Evolutionary conservation across 805 yeast species (phyloP).

Genomic region (Yueomyces sinensis): DNA sequence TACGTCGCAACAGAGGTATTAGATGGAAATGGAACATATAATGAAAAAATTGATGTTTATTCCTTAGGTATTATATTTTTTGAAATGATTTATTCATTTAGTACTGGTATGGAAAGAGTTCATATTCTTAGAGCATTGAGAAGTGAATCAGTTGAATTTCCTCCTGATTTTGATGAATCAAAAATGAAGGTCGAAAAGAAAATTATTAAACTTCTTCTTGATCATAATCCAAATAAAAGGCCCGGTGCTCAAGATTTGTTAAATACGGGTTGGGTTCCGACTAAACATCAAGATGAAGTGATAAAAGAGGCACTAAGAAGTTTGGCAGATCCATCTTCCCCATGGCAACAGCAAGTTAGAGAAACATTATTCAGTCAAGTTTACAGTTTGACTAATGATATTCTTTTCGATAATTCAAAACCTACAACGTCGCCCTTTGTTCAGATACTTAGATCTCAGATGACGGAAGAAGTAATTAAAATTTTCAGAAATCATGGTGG

Average conservation of each 20-base stretch:
- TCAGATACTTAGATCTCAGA: constrained; percentile 43
- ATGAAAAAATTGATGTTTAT: constrained; percentile 92
- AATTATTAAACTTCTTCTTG: constrained; percentile 52
- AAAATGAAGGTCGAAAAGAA: constrained; percentile 46
- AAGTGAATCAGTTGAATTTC: constrained; percentile 47
- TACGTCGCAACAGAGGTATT: constrained; percentile 87
- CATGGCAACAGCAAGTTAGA: constrained; percentile 89
- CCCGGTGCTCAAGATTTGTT: constrained; percentile 71
- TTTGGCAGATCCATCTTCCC: constrained; percentile 78
- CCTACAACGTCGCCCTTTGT: constrained; percentile 27
- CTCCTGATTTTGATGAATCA: constrained; percentile 44
- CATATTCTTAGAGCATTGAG: constrained; percentile 56
- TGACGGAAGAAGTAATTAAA: constrained; percentile 44
- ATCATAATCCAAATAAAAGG: constrained; percentile 65
- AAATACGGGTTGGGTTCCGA: constrained; percentile 74
- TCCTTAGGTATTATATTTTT: constrained; percentile 90
- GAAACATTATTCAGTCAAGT: constrained; percentile 78
- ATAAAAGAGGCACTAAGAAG: constrained; percentile 80
- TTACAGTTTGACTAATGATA: constrained; percentile 70
- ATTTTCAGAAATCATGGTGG: constrained; percentile 81
- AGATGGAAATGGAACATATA: constrained; percentile 58
- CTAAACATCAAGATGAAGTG: constrained; percentile 79
- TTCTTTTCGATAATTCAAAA: constrained; percentile 52
- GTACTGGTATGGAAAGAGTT: constrained; percentile 92
- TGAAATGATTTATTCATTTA: constrained; percentile 78